Evolutionary conservation across 306 rosid species (phyloP).

Genomic region (Urtica urens): DNA sequence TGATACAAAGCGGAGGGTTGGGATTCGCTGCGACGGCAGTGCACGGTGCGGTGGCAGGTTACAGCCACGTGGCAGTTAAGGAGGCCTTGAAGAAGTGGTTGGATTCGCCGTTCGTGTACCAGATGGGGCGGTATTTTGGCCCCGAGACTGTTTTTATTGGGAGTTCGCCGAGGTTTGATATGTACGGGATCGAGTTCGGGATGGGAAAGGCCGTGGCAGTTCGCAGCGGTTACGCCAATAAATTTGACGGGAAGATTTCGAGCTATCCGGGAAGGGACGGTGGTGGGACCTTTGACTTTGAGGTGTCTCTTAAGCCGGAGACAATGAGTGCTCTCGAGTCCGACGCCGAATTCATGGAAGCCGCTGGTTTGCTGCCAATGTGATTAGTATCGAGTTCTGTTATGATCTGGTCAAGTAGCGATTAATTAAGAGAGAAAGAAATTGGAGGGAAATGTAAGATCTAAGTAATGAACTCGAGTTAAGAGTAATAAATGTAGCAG

Average conservation of each 20-base stretch:
- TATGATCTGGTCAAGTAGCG: too few relatives aligned
- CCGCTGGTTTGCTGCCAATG: constrained; percentile 5
- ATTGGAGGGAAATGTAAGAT: too few relatives aligned
- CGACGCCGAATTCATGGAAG: constrained; percentile 1
- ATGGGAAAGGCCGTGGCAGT: constrained; percentile 4
- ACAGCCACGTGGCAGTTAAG: not conserved
- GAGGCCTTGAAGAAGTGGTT: not conserved
- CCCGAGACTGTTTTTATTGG: not conserved
- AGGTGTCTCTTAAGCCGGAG: not conserved
- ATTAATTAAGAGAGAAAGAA: too few relatives aligned
- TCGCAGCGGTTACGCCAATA: not conserved
- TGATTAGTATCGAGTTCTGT: too few relatives aligned
- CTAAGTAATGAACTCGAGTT: too few relatives aligned
- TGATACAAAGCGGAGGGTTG: not conserved
- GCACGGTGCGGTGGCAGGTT: not conserved
- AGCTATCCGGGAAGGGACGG: not conserved
- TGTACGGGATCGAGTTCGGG: constrained; percentile 1
- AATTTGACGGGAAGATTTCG: not conserved
- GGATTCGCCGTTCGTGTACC: not conserved
- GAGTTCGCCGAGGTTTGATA: not conserved
- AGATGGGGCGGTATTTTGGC: not conserved
- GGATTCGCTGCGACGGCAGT: constrained; percentile 2
- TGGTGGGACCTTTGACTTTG: constrained; percentile 6
- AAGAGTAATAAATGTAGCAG: too few relatives aligned
- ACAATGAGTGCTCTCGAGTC: constrained; percentile 4